Conservation (phyloP, 441 rosid genomes). For the Populus hybrid region DNA sequence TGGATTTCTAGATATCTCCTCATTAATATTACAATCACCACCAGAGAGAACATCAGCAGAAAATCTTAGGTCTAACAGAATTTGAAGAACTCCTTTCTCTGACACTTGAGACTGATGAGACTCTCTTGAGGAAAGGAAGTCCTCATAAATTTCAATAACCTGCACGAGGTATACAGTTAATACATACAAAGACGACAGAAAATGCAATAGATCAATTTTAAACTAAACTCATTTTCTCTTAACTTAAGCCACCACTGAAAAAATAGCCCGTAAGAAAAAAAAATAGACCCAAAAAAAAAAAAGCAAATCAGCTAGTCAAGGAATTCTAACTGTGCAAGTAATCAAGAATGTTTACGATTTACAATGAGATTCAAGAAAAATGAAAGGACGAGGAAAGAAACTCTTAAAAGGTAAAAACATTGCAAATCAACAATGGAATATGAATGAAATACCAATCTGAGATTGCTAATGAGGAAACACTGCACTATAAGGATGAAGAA, state of each 20-base stretch:
- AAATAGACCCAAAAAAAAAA: neutral
- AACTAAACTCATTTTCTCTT: neutral
- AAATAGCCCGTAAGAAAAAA: neutral
- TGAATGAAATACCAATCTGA: neutral
- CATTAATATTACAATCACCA: conserved; percentile 45
- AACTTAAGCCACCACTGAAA: neutral
- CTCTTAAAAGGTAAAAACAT: neutral
- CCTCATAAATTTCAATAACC: conserved; percentile 70
- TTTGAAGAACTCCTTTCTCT: conserved; percentile 90
- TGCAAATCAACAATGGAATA: neutral
- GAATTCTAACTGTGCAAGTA: neutral
- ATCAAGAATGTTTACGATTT: neutral
- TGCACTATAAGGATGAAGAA: neutral
- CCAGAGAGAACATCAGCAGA: conserved; percentile 82
- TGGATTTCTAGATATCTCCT: conserved; percentile 48
- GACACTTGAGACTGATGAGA: conserved; percentile 60
- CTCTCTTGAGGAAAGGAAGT: conserved; percentile 61
- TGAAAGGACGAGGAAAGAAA: neutral
- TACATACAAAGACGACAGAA: neutral
- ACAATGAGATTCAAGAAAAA: neutral
- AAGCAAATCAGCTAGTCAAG: neutral
- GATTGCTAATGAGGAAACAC: neutral
- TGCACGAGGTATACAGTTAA: conserved; percentile 31
- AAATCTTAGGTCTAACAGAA: conserved; percentile 83
- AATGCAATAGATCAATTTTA: neutral